phyloP scores from a whole-genome alignment of 139 green algal species.

The Closterium sp. region DNA sequence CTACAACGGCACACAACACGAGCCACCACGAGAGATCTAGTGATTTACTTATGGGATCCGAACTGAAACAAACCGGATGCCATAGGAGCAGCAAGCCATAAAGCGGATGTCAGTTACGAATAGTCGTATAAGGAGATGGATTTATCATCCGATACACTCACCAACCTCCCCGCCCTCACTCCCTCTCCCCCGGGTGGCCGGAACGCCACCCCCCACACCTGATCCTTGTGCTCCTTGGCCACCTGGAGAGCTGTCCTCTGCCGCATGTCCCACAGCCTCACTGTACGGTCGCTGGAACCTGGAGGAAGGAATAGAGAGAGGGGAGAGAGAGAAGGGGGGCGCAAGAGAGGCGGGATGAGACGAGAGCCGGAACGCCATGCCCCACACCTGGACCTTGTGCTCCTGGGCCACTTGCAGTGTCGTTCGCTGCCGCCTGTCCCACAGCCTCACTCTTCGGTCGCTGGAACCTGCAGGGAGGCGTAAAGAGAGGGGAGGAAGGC shows the following conservation, averaged over 20 bases:
- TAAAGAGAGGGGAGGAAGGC: too few species aligned
- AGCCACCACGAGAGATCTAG: too few species aligned
- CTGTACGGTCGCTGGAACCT: constrained; percentile 51
- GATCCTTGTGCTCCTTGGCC: constrained; percentile 58
- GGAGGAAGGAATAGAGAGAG: neutral
- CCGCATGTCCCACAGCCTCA: constrained; percentile 85
- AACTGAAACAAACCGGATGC: too few species aligned
- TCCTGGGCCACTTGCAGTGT: neutral
- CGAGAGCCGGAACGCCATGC: too few species aligned
- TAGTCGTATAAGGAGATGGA: constrained; percentile 55
- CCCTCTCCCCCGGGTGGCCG: neutral
- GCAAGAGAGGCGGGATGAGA: neutral
- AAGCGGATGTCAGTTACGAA: too few species aligned
- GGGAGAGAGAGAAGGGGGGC: neutral
- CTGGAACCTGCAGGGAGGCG: too few species aligned
- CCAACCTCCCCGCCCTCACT: constrained; percentile 13
- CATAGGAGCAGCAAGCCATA: too few species aligned
- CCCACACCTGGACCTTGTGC: neutral
- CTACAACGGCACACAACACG: too few species aligned
- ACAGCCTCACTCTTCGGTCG: too few species aligned
- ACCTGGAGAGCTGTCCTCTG: constrained; percentile 72
- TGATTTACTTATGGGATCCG: too few species aligned
- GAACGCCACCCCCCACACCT: constrained; percentile 53
- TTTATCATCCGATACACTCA: constrained; percentile 53
- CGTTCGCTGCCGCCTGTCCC: too few species aligned